These are phyloP conservation scores for Dryas octopetala DNA, from an alignment of 306 rosid species.

Conservation along the genomic window DNA sequence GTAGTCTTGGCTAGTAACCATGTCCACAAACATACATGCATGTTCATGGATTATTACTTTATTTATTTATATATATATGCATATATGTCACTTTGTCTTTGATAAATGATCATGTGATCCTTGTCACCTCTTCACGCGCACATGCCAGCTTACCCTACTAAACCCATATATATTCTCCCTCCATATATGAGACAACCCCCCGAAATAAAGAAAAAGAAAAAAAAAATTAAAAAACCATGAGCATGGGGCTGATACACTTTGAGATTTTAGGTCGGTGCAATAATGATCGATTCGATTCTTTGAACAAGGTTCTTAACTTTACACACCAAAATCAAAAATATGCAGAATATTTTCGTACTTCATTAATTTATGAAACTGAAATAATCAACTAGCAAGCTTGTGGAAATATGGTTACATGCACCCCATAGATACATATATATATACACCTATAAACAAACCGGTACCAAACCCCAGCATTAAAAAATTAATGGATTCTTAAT, in stretches of 20 bases:
- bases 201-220: not conserved
- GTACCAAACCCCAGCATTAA: too few species aligned
- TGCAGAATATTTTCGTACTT: too few species aligned
- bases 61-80: not conserved
- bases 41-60: not conserved
- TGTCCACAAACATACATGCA: not conserved
- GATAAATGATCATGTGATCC: conserved; percentile 25
- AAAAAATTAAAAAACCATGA: not conserved
- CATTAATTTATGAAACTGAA: too few species aligned
- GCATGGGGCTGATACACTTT: not conserved
- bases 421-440: too few species aligned
- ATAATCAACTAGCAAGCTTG: too few species aligned
- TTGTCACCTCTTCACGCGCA: conserved; percentile 32
- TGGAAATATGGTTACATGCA: too few species aligned
- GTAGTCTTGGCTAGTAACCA: not conserved
- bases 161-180: conserved; percentile 3
- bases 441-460: too few species aligned
- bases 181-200: not conserved
- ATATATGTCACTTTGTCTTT: not conserved
- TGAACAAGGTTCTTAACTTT: too few species aligned
- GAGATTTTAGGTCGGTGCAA: too few species aligned
- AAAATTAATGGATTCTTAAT: too few species aligned
- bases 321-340: too few species aligned
- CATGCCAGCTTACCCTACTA: conserved; percentile 14
- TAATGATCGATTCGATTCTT: too few species aligned